These are phyloP conservation scores for Camelina hispida DNA, from an alignment of 345 rosid species.

Conservation along the genomic window DNA sequence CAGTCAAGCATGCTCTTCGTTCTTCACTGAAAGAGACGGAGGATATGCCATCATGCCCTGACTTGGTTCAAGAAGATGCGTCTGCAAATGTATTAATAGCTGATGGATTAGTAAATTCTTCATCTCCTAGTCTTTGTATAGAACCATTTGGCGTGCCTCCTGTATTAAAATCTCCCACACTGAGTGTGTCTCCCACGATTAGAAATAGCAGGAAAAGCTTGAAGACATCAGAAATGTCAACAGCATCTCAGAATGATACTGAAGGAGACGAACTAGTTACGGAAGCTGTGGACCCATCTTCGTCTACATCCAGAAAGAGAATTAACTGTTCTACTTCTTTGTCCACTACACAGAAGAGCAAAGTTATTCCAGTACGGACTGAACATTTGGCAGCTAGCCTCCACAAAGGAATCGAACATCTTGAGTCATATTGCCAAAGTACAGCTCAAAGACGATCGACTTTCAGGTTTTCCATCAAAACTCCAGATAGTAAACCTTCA, in stretches of 20 bases:
- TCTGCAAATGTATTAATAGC: neutral
- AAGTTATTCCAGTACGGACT: neutral
- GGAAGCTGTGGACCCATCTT: neutral
- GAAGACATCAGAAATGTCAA: neutral
- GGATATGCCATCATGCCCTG: neutral
- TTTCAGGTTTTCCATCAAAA: conserved; percentile 66
- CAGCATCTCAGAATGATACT: neutral
- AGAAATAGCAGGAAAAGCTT: conserved; percentile 2
- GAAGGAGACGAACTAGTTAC: neutral
- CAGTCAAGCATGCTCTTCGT: neutral
- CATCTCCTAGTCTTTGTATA: conserved; percentile 1
- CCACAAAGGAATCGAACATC: neutral
- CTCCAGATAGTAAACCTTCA: conserved; percentile 52
- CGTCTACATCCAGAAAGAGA: neutral
- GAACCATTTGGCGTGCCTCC: neutral
- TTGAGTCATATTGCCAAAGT: neutral
- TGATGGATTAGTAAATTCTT: neutral
- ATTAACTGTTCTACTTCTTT: neutral
- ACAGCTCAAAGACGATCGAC: conserved; percentile 46
- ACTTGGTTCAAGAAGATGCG: neutral
- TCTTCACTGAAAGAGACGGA: neutral
- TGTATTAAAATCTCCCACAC: conserved; percentile 1
- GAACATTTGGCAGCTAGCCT: neutral
- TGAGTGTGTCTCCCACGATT: neutral
- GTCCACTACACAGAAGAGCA: neutral